Evolutionary conservation across 169 alveolate genomes (phyloP).

Genomic region (Eimeria tenella): DNA sequence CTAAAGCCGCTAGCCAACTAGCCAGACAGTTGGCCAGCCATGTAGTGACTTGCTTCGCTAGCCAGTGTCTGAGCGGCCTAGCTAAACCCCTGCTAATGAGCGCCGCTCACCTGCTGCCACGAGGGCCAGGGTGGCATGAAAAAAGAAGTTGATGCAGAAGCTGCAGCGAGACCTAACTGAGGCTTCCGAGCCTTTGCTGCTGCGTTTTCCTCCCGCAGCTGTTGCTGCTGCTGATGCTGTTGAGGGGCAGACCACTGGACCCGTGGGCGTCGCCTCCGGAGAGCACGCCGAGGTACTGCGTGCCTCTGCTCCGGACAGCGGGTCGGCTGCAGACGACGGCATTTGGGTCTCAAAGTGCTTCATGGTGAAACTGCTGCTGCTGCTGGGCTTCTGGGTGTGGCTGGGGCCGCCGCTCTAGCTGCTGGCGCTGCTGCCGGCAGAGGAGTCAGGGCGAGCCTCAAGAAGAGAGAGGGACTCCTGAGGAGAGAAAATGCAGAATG

Average conservation of each 20-base stretch:
- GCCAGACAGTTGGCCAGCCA: neutral
- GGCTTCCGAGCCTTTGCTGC: neutral
- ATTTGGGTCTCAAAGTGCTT: too few species aligned
- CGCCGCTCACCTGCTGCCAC: neutral
- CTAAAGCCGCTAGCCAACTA: constrained; percentile 7
- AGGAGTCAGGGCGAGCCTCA: neutral
- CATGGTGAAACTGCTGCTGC: neutral
- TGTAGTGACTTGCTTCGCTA: too few species aligned
- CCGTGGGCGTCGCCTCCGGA: too few species aligned
- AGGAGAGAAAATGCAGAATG: neutral
- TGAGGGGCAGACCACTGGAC: neutral
- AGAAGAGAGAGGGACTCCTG: neutral
- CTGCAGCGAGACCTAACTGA: constrained; percentile 18
- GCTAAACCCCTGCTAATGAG: too few species aligned
- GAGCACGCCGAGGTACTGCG: too few species aligned
- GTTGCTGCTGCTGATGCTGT: neutral
- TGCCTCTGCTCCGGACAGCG: too few species aligned
- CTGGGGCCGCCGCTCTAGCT: neutral
- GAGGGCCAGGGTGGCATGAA: neutral
- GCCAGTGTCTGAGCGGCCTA: too few species aligned
- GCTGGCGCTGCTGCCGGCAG: neutral
- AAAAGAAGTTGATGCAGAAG: neutral
- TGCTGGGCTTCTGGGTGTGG: neutral
- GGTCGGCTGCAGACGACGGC: too few species aligned
- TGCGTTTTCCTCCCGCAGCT: neutral